Evolutionary conservation across 257 asterid genomes (phyloP).

Genomic region (Mitragyna speciosa): DNA sequence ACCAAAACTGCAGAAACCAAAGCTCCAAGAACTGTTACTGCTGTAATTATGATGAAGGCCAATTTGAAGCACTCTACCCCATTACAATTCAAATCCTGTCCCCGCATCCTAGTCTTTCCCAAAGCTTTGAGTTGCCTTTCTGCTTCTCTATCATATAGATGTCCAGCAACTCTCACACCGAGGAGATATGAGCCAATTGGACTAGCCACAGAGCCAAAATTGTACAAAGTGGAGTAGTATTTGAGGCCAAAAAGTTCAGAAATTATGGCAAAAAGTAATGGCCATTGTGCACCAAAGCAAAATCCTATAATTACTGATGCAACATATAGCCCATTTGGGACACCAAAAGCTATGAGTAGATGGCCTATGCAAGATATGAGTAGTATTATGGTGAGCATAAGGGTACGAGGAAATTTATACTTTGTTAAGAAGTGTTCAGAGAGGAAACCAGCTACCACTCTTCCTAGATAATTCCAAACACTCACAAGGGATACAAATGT

Average conservation of each 20-base stretch:
- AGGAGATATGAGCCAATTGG: conserved; percentile 70
- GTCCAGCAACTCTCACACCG: conserved; percentile 58
- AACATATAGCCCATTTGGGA: conserved; percentile 57
- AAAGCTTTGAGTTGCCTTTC: conserved; percentile 43
- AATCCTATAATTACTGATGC: conserved; percentile 79
- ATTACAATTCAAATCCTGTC: conserved; percentile 54
- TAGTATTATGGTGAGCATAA: conserved; percentile 50
- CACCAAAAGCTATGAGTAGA: conserved; percentile 57
- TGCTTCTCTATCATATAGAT: conserved; percentile 70
- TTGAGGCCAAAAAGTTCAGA: conserved; percentile 80
- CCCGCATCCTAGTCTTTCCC: conserved; percentile 31
- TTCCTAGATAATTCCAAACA: conserved; percentile 76
- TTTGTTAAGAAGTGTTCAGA: conserved; percentile 57
- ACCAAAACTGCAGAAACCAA: conserved; percentile 56
- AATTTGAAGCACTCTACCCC: conserved; percentile 59
- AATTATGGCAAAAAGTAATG: conserved; percentile 68
- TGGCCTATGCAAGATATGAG: conserved; percentile 60
- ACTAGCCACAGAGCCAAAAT: conserved; percentile 78
- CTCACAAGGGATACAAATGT: conserved; percentile 84
- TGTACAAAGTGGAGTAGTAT: conserved; percentile 71
- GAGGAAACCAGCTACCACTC: conserved; percentile 65
- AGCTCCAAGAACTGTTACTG: conserved; percentile 60
- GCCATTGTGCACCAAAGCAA: conserved; percentile 91
- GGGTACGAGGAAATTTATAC: conserved; percentile 64
- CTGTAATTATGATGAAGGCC: conserved; percentile 66